A percentile compares a stretch with the other conserved stretches of the same genome.
These are phyloP conservation scores for Hapsidospora chrysogenum DNA, from an alignment of 495 filamentous ascomycete genomes.

Conservation along the genomic window DNA sequence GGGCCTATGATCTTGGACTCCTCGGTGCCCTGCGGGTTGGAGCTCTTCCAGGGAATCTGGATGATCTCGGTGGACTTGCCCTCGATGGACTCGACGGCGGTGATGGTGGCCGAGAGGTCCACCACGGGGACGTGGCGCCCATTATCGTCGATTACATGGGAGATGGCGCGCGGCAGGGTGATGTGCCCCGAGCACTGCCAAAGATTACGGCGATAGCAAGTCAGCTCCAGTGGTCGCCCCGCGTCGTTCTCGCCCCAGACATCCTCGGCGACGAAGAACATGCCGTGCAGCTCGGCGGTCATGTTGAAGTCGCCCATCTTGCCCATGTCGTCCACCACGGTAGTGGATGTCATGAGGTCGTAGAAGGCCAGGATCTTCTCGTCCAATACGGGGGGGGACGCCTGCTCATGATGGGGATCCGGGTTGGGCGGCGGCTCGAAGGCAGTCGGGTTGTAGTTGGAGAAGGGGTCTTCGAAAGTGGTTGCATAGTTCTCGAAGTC, in stretches of 20 bases:
- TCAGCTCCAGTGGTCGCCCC: constrained; percentile 61
- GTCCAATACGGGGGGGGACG: constrained; percentile 22
- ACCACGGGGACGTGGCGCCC: constrained; percentile 58
- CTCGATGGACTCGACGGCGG: constrained; percentile 81
- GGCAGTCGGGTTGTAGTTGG: constrained; percentile 23
- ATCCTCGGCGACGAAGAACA: constrained; percentile 85
- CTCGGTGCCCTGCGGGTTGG: constrained; percentile 30
- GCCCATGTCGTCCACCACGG: constrained; percentile 29
- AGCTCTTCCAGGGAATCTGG: constrained; percentile 83
- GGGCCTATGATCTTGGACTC: constrained; percentile 30
- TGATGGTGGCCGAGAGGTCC: constrained; percentile 63
- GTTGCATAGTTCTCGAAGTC: constrained; percentile 36
- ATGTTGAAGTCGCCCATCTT: constrained; percentile 37
- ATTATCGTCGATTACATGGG: constrained; percentile 61
- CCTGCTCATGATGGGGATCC: constrained; percentile 23
- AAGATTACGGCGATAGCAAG: constrained; percentile 80
- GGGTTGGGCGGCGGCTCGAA: constrained; percentile 27
- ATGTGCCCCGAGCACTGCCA: constrained; percentile 81
- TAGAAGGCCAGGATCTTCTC: constrained; percentile 53
- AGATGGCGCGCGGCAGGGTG: constrained; percentile 53
- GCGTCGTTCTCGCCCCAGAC: constrained; percentile 29
- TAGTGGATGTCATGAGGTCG: constrained; percentile 47
- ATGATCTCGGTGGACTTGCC: constrained; percentile 81
- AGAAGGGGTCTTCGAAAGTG: constrained; percentile 56
- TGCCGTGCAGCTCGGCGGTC: constrained; percentile 76